Evolutionary conservation across 1,139 yeast genomes (phyloP), one percentile per base, ranked within the genome.

Genomic region (Saccharomyces pastorianus): DNA sequence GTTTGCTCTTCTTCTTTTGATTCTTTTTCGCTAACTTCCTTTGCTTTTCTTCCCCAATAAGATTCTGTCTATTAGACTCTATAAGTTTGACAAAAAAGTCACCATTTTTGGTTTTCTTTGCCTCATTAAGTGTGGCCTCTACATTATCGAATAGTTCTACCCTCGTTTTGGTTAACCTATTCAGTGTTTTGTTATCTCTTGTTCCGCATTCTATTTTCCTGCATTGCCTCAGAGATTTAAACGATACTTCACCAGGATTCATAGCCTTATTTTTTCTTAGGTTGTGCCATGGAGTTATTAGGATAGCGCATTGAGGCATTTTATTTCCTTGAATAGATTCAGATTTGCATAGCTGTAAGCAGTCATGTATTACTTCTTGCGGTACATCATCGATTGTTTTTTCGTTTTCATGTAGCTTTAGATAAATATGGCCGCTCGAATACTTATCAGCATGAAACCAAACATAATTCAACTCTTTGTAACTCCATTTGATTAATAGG

Each of bases 361-460:
- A 77, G 60, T 84, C 90, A 46, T 63, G 71, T 23, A 86, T 65
- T 3, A 86, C 71, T 5, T 71, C 76, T 34, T 76, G 73, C 61
- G 75, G 69, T 46, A 88, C 75, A 47, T 70, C 68, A 31, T 79
- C 81, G 72, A 78, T 67, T 60, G 74, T 68, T 46, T 76, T 80
- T 23, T 76, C 76, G 14, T 73, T 75, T 2, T 71, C 70, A 1
- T 73, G 69, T 38, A 85, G 70, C 54, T 88, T 80, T 32, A 87
- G 70, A 63, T 88, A 88, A n/a, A 88, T 77, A 67, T 88, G 96
- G 0, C 95, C 95, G 47, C 91, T 84, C 9, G 91, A 84, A 53
- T 83, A 76, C 61, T 85, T 85, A 63, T 87, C 95, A 7, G 85
- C 91, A 68, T 88, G 96, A 64, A 88, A 88, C 95, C 96, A 88